Evolutionary conservation across 495 filamentous ascomycete species (phyloP).

Genomic region (Annulohypoxylon bovei): DNA sequence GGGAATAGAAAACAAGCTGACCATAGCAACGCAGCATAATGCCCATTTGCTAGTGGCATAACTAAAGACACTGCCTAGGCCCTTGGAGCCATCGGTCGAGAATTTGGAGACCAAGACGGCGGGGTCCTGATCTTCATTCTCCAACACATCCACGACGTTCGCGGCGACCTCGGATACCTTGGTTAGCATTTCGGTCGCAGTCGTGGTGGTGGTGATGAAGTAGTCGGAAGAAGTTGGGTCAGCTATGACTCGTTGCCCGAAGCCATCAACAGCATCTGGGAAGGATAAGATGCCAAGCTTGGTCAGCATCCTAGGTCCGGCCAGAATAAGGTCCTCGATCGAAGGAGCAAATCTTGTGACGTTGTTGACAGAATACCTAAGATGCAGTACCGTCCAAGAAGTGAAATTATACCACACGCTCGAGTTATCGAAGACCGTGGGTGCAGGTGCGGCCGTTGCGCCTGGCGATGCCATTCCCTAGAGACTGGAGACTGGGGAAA

Average conservation of each 20-base stretch:
- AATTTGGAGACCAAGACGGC: conserved; percentile 56
- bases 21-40: conserved; percentile 79
- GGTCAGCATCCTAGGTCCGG: conserved; percentile 70
- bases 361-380: conserved; percentile 54
- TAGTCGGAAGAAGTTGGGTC: conserved; percentile 61
- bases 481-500: not conserved
- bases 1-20: conserved; percentile 12
- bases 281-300: conserved; percentile 68
- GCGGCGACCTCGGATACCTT: conserved; percentile 49
- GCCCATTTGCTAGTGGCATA: conserved; percentile 97
- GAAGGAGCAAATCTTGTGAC: conserved; percentile 57
- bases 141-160: conserved; percentile 39
- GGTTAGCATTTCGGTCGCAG: conserved; percentile 47
- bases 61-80: conserved; percentile 86
- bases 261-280: conserved; percentile 70
- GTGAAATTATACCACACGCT: conserved; percentile 61
- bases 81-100: conserved; percentile 60
- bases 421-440: conserved; percentile 49
- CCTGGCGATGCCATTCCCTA: conserved; percentile 43
- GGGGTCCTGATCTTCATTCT: conserved; percentile 49
- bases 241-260: conserved; percentile 68
- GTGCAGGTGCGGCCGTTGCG: conserved; percentile 35
- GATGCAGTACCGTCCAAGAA: conserved; percentile 55
- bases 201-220: conserved; percentile 46
- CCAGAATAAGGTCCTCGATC: conserved; percentile 66